Conservation (phyloP, 2,329 filamentous ascomycete genomes). For the Piedraia hortae region DNA sequence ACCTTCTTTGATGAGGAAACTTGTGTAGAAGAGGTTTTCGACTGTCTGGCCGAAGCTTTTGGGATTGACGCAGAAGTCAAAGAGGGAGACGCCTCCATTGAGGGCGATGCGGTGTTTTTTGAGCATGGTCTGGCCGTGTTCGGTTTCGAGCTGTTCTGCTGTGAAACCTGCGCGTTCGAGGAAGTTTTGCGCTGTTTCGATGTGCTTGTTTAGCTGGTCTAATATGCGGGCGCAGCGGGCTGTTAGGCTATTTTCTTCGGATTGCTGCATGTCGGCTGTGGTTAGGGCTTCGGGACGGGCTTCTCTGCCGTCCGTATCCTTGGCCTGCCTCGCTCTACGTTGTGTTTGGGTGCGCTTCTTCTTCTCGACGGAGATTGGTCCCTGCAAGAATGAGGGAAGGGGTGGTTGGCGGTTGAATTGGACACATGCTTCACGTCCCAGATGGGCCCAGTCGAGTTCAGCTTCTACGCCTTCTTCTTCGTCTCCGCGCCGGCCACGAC, state of each 20-base stretch:
- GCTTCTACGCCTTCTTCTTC: conserved; percentile 38
- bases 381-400: conserved; percentile 59
- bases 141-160: conserved; percentile 8
- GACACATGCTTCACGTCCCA: conserved; percentile 53
- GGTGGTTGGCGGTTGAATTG: conserved; percentile 46
- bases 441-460: conserved; percentile 58
- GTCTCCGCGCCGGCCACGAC: conserved; percentile 15
- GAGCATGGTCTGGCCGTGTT: conserved; percentile 24
- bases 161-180: conserved; percentile 4
- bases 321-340: conserved; percentile 41
- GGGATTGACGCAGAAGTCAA: conserved; percentile 77
- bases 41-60: conserved; percentile 78
- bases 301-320: conserved; percentile 39
- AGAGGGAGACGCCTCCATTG: conserved; percentile 46
- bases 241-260: conserved; percentile 50
- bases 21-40: conserved; percentile 91
- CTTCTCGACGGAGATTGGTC: conserved; percentile 71
- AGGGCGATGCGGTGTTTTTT: conserved; percentile 35
- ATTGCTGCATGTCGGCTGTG: conserved; percentile 42
- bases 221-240: conserved; percentile 52
- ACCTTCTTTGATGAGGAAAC: conserved; percentile 76
- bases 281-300: conserved; percentile 49
- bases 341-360: conserved; percentile 43
- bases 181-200: conserved; percentile 9
- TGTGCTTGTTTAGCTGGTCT: conserved; percentile 24